Evolutionary conservation across 495 filamentous ascomycete genomes (phyloP).

Genomic region (Penicillium subrubescens): DNA sequence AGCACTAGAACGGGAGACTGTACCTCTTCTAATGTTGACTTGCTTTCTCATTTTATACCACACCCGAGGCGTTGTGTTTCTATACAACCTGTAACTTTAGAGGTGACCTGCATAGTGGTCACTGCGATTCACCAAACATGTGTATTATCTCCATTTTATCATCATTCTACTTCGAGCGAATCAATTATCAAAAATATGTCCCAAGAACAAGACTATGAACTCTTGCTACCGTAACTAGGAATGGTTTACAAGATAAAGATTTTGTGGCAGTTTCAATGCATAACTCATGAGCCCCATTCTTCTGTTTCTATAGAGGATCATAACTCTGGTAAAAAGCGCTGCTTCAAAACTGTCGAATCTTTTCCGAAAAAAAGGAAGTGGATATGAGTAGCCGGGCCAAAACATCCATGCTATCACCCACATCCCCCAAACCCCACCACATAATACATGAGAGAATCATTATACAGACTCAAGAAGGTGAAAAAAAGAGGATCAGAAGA

Average conservation of each 20-base stretch:
- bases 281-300: background rate
- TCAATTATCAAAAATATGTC: background rate
- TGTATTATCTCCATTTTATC: conserved; percentile 32
- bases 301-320: conserved; percentile 1
- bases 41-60: conserved; percentile 11
- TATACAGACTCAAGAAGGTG: conserved; percentile 18
- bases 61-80: conserved; percentile 16
- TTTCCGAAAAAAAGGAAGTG: conserved; percentile 1
- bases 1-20: background rate
- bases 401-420: background rate
- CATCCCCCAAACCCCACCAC: background rate
- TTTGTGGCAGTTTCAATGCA: background rate
- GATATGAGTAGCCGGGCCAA: background rate
- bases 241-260: background rate
- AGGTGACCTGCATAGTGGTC: conserved; percentile 32
- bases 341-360: background rate
- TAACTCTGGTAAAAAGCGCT: background rate
- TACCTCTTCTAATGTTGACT: background rate
- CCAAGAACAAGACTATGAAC: background rate
- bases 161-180: conserved; percentile 19
- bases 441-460: conserved; percentile 20
- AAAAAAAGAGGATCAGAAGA: background rate
- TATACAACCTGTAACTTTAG: conserved; percentile 39
- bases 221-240: too few relatives aligned
- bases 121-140: conserved; percentile 29